Conservation (phyloP, 495 filamentous ascomycete species). For the Talaromyces trachyspermus region DNA sequence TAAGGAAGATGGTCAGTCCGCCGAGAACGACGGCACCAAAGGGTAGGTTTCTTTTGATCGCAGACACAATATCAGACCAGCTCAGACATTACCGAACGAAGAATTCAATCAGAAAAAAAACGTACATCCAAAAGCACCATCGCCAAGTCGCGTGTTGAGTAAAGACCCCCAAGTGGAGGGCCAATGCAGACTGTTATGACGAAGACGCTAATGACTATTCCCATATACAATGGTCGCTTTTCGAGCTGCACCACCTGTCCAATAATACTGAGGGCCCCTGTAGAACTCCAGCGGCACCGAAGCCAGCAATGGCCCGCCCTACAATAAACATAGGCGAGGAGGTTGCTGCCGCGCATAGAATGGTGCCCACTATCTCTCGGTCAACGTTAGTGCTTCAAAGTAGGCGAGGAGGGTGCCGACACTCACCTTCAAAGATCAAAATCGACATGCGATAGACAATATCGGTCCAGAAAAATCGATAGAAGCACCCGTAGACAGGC, state of each 20-base stretch:
- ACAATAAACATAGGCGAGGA: conserved; percentile 26
- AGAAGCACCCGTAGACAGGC: conserved; percentile 54
- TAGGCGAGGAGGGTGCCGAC: background rate
- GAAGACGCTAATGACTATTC: conserved; percentile 13
- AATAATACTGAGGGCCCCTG: background rate
- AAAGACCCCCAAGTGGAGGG: conserved; percentile 3
- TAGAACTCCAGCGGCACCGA: conserved; percentile 22
- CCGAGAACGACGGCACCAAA: background rate
- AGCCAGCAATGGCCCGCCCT: conserved; percentile 23
- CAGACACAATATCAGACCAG: too few relatives aligned
- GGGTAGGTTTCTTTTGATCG: background rate
- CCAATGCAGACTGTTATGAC: conserved; percentile 8
- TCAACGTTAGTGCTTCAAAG: background rate
- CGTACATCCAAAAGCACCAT: conserved; percentile 7
- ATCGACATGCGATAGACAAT: conserved; percentile 10
- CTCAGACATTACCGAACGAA: background rate
- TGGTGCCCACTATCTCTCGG: conserved; percentile 10
- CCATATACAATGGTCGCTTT: background rate
- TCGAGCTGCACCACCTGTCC: background rate
- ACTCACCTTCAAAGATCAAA: conserved; percentile 13
- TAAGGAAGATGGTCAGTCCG: background rate
- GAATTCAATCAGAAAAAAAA: background rate
- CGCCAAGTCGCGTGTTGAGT: conserved; percentile 10
- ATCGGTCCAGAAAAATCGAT: conserved; percentile 32
- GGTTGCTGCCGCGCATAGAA: conserved; percentile 20